These are phyloP conservation scores for Piromyces sp. DNA, from an alignment of 192 early-diverging fungal species.

Conservation along the genomic window DNA sequence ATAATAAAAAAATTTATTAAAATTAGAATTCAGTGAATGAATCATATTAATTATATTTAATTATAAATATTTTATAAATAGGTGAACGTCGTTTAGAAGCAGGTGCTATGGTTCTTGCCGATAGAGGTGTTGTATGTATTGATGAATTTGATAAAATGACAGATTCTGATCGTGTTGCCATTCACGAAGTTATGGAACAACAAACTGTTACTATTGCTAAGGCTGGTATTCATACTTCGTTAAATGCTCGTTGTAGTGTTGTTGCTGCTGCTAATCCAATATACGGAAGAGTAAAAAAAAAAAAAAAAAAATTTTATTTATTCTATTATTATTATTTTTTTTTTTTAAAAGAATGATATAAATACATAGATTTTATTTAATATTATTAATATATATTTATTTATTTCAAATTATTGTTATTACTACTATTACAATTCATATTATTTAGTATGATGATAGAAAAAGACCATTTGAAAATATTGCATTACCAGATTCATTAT, in stretches of 20 bases:
- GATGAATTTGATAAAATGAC: slow-evolving; percentile 99
- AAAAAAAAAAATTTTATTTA: no score
- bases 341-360: no score
- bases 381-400: neutral
- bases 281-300: slow-evolving; percentile 51
- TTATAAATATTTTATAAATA: no score
- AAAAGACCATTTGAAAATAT: slow-evolving; percentile 88
- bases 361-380: neutral
- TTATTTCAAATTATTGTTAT: no score
- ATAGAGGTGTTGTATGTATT: slow-evolving; percentile 92
- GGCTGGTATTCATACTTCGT: slow-evolving; percentile 94
- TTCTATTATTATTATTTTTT: no score
- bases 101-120: slow-evolving; percentile 96
- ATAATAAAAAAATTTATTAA: neutral
- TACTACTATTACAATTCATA: no score
- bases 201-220: slow-evolving; percentile 95
- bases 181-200: slow-evolving; percentile 99
- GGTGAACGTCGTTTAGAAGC: slow-evolving; percentile 86
- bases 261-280: slow-evolving; percentile 95
- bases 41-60: no score
- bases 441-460: slow-evolving; percentile 65
- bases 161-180: slow-evolving; percentile 89
- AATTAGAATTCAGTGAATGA: no score
- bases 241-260: slow-evolving; percentile 92
- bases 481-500: slow-evolving; percentile 79